Evolutionary conservation across 2,329 filamentous ascomycete species (phyloP).

Genomic region (Claviceps sp.): DNA sequence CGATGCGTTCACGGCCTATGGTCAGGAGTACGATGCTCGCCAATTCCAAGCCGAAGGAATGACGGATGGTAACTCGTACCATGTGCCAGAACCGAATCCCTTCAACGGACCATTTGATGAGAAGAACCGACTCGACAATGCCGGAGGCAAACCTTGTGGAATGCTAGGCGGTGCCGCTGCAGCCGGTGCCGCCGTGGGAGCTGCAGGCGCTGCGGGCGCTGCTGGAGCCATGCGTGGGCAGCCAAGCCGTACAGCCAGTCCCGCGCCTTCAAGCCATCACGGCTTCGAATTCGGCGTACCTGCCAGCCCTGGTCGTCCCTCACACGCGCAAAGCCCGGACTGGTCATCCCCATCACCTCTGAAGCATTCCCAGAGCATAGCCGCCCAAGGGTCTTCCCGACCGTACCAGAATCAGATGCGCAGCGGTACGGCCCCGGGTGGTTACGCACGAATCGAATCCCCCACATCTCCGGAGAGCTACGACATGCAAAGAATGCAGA

Average conservation of each 20-base stretch:
- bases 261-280: constrained; percentile 6
- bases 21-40: constrained; percentile 11
- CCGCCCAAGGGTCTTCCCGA: background rate
- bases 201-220: background rate
- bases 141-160: constrained; percentile 6
- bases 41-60: constrained; percentile 6
- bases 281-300: constrained; percentile 10
- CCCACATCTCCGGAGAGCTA: constrained; percentile 6
- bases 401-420: constrained; percentile 6
- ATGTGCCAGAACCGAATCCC: constrained; percentile 7
- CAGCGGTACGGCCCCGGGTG: constrained; percentile 1
- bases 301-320: constrained; percentile 1
- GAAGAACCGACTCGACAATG: constrained; percentile 4
- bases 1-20: constrained; percentile 26
- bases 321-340: constrained; percentile 3
- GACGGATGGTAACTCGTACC: constrained; percentile 8
- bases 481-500: constrained; percentile 6
- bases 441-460: constrained; percentile 7
- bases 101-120: constrained; percentile 6
- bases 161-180: constrained; percentile 6
- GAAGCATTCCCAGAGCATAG: background rate
- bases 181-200: constrained; percentile 1
- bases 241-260: constrained; percentile 5
- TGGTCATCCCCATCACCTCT: background rate
- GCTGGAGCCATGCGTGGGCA: background rate